These are phyloP conservation scores for Pascua guehoae DNA, from an alignment of 1,284 basidiomycete genomes.

Conservation along the genomic window DNA sequence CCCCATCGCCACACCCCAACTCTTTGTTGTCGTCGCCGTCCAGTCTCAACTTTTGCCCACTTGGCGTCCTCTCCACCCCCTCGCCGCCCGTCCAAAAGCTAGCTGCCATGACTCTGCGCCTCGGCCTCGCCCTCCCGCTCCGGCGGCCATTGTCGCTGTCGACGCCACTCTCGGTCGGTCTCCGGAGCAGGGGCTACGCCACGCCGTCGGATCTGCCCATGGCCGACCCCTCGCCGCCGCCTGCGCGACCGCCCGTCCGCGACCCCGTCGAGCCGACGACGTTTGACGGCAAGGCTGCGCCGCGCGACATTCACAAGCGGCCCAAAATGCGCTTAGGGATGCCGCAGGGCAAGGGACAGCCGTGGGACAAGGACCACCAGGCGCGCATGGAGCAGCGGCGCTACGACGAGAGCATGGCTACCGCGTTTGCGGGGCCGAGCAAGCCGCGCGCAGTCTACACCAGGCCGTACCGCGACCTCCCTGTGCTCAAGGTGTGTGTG, in stretches of 20 bases:
- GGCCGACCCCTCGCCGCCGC: background rate
- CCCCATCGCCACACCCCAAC: too few species aligned
- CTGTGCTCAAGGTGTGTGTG: conserved; percentile 36
- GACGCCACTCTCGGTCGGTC: too few species aligned
- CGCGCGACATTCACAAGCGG: conserved; percentile 29
- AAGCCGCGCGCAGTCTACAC: conserved; percentile 16
- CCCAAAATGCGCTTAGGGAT: conserved; percentile 32
- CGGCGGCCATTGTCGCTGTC: too few species aligned
- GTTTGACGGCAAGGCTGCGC: conserved; percentile 33
- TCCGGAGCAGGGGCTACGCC: too few species aligned
- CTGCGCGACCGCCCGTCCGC: conserved; percentile 9
- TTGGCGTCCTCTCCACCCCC: too few species aligned
- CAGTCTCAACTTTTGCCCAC: too few species aligned
- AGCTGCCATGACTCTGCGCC: too few species aligned
- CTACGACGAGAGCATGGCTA: background rate
- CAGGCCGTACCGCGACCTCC: conserved; percentile 25
- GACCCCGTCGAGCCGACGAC: conserved; percentile 23
- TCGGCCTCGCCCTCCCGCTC: too few species aligned
- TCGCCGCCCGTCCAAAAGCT: too few species aligned
- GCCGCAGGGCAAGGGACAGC: conserved; percentile 13
- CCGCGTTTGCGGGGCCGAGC: conserved; percentile 10
- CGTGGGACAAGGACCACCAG: conserved; percentile 14
- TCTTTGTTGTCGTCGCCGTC: too few species aligned
- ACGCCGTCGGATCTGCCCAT: too few species aligned
- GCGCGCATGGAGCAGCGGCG: background rate